Percentiles rank a stretch among this genome's conserved stretches.
These are phyloP conservation scores for Extremus antarcticus DNA, from an alignment of 495 filamentous ascomycete species.

Conservation along the genomic window DNA sequence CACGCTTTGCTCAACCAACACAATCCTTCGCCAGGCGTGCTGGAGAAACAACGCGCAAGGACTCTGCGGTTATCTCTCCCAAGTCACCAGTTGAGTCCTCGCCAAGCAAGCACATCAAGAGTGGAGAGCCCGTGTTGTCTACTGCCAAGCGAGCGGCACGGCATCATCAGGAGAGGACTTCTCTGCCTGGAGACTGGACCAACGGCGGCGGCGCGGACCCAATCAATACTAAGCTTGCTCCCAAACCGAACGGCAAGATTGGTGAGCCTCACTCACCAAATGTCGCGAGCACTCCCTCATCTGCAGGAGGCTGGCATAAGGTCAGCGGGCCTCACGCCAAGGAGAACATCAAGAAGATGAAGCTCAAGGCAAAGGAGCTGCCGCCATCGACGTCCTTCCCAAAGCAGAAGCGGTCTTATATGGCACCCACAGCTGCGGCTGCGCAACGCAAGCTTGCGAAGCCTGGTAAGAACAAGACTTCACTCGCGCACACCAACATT, in stretches of 20 bases:
- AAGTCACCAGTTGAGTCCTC: not conserved
- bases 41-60: conserved; percentile 5
- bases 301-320: not conserved
- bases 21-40: conserved; percentile 8
- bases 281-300: not conserved
- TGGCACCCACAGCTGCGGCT: conserved; percentile 16
- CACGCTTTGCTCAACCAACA: conserved; percentile 16
- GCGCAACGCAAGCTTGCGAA: conserved; percentile 13
- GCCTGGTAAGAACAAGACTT: conserved; percentile 4
- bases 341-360: not conserved
- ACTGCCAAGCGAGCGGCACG: conserved; percentile 1
- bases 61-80: not conserved
- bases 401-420: conserved; percentile 17
- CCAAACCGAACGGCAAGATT: not conserved
- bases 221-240: not conserved
- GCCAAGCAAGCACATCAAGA: not conserved
- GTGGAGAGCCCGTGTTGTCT: not conserved
- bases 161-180: conserved; percentile 10
- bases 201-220: not conserved
- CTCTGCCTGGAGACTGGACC: conserved; percentile 10
- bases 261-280: not conserved
- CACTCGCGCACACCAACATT: not conserved
- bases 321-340: not conserved
- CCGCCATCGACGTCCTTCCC: not conserved
- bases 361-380: not conserved